phyloP scores from a whole-genome alignment of 2,329 filamentous ascomycete species.

The Fragosphaeria purpurea region DNA sequence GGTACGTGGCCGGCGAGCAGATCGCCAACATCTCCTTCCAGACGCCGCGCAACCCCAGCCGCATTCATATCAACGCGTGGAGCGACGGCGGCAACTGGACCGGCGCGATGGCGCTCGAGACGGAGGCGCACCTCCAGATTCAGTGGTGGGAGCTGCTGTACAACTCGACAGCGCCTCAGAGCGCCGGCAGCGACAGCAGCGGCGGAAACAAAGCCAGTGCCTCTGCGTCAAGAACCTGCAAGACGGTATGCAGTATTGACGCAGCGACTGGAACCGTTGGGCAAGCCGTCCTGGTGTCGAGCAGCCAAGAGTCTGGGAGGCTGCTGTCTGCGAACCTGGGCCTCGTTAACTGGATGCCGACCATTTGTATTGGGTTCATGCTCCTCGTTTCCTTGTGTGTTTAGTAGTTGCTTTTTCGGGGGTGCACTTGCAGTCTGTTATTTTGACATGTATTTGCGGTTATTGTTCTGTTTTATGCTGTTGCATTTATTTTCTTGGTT shows the following conservation, averaged over 20 bases:
- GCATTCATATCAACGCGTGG: constrained; percentile 51
- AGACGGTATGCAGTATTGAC: constrained; percentile 15
- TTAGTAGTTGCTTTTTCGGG: background rate
- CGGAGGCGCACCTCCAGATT: constrained; percentile 45
- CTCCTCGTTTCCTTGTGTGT: background rate
- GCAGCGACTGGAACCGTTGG: background rate
- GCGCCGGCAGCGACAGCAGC: background rate
- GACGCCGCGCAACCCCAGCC: constrained; percentile 40
- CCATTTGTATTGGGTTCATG: background rate
- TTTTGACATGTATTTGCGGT: no score
- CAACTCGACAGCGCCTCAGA: constrained; percentile 26
- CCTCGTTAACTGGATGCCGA: constrained; percentile 1
- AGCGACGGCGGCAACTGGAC: constrained; percentile 50
- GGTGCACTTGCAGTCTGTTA: no score
- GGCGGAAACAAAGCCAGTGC: no score
- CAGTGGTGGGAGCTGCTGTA: constrained; percentile 55
- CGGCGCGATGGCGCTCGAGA: constrained; percentile 44
- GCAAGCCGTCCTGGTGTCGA: constrained; percentile 2
- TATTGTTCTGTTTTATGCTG: no score
- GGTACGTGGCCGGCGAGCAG: constrained; percentile 44
- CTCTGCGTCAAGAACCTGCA: constrained; percentile 9
- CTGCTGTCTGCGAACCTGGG: background rate
- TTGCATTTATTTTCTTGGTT: no score
- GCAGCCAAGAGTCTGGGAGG: background rate
- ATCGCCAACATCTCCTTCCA: constrained; percentile 44